Evolutionary conservation across 441 rosid genomes (phyloP), one percentile per base, ranked within the genome.

Genomic region (Melastoma candidum): DNA sequence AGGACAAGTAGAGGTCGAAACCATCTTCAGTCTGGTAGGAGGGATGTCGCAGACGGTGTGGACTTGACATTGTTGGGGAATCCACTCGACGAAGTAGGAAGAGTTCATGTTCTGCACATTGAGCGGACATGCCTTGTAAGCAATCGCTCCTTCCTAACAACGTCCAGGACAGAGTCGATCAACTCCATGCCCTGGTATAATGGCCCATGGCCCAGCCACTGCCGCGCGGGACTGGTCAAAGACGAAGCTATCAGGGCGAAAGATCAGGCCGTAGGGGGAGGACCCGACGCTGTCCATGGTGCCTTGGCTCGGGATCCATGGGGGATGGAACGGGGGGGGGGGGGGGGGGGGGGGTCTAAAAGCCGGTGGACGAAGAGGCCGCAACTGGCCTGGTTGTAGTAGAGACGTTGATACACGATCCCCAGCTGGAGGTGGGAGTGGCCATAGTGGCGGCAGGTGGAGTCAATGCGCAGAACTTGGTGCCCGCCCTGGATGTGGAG

Each of bases 21-120:
- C 85, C 90, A 83, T 83, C 56, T 77, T 78, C 43, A 85, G 72
- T 41, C 95, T 90, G 0, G 84, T 17, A 17, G 22, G 87, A 0
- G 95, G 82, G 49, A 85, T 82, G 68, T 85, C 95, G 13, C 95
- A 85, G 39, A 85, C 95, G 0, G 87, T 85, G 1, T 17, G 22
- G 95, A 85, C 53, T 85, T 85, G 56, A 85, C 95, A 2, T 85
- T 85, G 70, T 85, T 71, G 0, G 94, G 94, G 43, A 82, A 17
- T 85, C 94, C 94, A 84, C 57, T 84, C 92, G 1, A 84, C 92
- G 41, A 82, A 84, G 76, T 85, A 85, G 1, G 94, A 85, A 3
- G 95, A 85, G 63, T 82, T 85, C 76, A 82, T 85, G 81, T 85
- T 85, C 68, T 85, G 90, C 10, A 85, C 90, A 53, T 82, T 80